Evolutionary conservation across 2,329 filamentous ascomycete species (phyloP).

Genomic region (Aphanocladium album): DNA sequence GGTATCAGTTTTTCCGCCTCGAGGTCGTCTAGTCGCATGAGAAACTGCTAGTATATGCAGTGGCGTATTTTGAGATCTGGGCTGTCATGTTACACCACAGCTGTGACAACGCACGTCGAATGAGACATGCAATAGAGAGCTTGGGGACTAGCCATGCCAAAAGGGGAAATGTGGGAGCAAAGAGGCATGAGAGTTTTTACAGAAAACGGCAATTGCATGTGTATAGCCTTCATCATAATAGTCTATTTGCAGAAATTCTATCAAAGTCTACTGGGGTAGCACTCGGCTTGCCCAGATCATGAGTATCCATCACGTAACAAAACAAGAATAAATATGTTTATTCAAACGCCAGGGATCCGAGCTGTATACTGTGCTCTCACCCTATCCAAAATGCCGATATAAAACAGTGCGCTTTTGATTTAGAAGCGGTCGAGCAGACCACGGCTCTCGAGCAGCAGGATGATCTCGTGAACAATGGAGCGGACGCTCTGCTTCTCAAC

Average conservation of each 20-base stretch:
- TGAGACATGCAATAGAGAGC: no score
- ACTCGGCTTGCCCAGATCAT: background rate
- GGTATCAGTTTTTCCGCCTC: no score
- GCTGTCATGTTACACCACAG: no score
- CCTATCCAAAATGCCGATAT: background rate
- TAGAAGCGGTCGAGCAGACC: conserved; percentile 74
- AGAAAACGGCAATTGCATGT: no score
- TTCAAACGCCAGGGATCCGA: background rate
- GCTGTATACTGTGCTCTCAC: background rate
- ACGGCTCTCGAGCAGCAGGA: conserved; percentile 83
- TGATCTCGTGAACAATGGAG: conserved; percentile 93
- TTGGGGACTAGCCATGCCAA: no score
- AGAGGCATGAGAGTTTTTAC: no score
- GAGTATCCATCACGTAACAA: background rate
- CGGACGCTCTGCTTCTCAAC: conserved; percentile 80
- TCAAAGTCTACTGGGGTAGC: background rate
- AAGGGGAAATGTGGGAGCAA: no score
- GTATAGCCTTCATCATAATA: background rate
- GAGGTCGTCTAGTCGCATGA: no score
- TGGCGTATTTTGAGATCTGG: background rate
- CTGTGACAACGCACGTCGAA: no score
- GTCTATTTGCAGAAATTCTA: conserved; percentile 3
- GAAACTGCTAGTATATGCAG: background rate
- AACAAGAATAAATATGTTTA: background rate
- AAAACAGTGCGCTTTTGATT: conserved; percentile 10